phyloP scores from a whole-genome alignment of 148 eudicot genomes.

The Simmondsia chinensis region DNA sequence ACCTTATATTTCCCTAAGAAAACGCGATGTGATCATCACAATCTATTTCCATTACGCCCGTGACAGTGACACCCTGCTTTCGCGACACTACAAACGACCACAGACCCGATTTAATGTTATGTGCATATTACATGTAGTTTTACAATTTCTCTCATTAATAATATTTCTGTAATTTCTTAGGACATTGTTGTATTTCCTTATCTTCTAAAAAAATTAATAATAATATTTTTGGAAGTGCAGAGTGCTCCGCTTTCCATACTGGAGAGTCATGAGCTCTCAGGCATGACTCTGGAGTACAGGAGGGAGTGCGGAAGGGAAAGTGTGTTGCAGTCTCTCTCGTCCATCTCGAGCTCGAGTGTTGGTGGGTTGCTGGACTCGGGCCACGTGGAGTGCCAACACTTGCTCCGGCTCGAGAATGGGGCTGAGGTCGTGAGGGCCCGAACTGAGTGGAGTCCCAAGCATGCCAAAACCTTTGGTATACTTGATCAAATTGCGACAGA shows the following conservation, averaged over 20 bases:
- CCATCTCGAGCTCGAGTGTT: slow-evolving; percentile 24
- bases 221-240: slow-evolving; percentile 24
- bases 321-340: slow-evolving; percentile 46
- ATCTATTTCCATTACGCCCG: no score
- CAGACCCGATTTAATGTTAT: no score
- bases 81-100: no score
- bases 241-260: slow-evolving; percentile 66
- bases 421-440: slow-evolving; percentile 69
- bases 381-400: slow-evolving; percentile 56
- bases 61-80: no score
- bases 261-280: slow-evolving; percentile 41
- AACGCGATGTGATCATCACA: no score
- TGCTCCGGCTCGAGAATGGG: slow-evolving; percentile 32
- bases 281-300: slow-evolving; percentile 47
- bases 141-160: no score
- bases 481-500: slow-evolving; percentile 23
- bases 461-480: slow-evolving; percentile 27
- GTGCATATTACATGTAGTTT: no score
- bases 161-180: neutral
- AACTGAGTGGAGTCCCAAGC: slow-evolving; percentile 46
- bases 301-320: slow-evolving; percentile 65
- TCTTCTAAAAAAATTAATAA: no score
- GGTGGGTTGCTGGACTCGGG: slow-evolving; percentile 30
- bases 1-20: no score
- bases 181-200: neutral